Base-by-base conservation (phyloP, 2,329 filamentous ascomycete genomes). In the Atkinsonella texensis region DNA sequence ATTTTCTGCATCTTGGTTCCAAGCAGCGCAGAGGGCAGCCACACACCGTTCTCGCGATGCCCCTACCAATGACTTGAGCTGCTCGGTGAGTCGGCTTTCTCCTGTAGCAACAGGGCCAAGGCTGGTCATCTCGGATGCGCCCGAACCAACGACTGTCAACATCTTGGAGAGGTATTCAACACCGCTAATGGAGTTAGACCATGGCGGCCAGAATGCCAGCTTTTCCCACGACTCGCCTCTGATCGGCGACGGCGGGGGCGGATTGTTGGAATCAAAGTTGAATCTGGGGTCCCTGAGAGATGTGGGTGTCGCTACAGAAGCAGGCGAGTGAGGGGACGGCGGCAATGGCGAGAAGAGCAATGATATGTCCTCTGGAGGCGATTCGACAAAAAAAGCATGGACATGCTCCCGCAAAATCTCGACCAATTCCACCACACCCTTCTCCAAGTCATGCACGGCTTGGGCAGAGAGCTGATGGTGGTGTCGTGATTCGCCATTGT, bases 121-220 rank as follows among this genome's bases (percentile, higher is more conserved):
- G 31, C 83, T 80, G 1, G 87, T 87, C 76, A 96, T 84, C 62
- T 96, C 90, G 31, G 85, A 86, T 1, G 89, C 87, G 2, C 87
- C 90, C 2, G 85, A 85, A n/a, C 91, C 89, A 4, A 98, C 81
- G 3, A 96, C 73, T 0, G 83, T 75, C 20, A 97, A 73, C 64
- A 93, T 84, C 64, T 86, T 89, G 48, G 86, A 83, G 5, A 98
- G 76, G 62, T 95, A 96, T 65, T 95, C 81, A 1, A 91, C 87
- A n/a, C 87, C 91, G 53, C 89, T 94, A 23, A 97, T 72, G 0
- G 90, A 90, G 63, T 96, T 97, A 2, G 89, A 87, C 70, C 87
- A 85, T 0, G 91, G 93, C 4, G 91, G 90, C 90, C 91, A 97
- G 67, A 97, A 98, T 0, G 90, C 91, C 66, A 93, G 81, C 70